These are phyloP conservation scores for Linderniella brevidens DNA, from an alignment of 257 asterid genomes.

Conservation along the genomic window DNA sequence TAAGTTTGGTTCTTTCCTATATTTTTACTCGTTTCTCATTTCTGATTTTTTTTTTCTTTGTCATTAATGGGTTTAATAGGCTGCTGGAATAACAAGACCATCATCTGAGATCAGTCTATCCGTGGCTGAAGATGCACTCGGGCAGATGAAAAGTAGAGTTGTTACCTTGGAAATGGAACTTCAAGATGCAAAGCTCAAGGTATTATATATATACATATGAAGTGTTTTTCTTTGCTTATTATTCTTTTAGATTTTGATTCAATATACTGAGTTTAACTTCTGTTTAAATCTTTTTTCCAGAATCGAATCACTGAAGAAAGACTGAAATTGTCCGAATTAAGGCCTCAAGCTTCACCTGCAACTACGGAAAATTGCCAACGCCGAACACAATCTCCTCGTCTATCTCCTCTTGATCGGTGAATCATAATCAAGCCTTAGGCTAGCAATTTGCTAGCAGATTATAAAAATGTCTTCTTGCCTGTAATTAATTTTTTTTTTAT, in stretches of 20 bases:
- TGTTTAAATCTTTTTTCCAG: slow-evolving; percentile 24
- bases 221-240: neutral
- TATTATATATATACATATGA: slow-evolving; percentile 10
- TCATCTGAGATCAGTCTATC: slow-evolving; percentile 35
- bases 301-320: slow-evolving; percentile 56
- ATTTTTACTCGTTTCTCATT: neutral
- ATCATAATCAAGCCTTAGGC: no score
- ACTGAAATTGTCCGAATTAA: slow-evolving; percentile 42
- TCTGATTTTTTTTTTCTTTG: neutral
- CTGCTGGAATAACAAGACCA: slow-evolving; percentile 67
- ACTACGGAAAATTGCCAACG: no score
- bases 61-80: slow-evolving; percentile 24
- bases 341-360: slow-evolving; percentile 22
- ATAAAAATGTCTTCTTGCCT: no score
- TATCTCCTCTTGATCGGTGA: no score
- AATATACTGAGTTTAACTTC: slow-evolving; percentile 1
- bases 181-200: slow-evolving; percentile 71
- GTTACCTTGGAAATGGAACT: slow-evolving; percentile 59
- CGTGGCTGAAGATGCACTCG: slow-evolving; percentile 76
- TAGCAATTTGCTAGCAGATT: no score
- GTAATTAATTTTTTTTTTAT: no score
- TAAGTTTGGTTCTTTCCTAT: neutral
- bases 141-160: slow-evolving; percentile 39
- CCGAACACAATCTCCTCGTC: no score
- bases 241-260: neutral